Evolutionary conservation across 176 grass and related monocot species (phyloP), one percentile per base, ranked within the genome.

Genomic region (Eleusine indica): DNA sequence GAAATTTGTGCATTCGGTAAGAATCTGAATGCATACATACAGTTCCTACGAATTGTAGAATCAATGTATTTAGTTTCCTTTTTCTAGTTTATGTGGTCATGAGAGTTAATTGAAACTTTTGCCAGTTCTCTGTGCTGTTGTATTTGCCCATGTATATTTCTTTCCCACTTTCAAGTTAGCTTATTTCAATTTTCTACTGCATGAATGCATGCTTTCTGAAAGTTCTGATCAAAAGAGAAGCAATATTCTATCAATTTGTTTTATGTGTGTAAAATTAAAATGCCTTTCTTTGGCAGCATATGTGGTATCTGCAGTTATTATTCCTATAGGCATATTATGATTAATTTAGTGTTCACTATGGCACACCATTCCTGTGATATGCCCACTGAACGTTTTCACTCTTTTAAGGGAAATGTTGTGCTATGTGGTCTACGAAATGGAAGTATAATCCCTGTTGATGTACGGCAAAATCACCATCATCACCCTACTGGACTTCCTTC

Each of bases 371-470:
- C 5, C 40, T 73, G 9, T 80, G 62, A 73, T 77, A 67, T 67
- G 22, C 66, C 9, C 11, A 80, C 9, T 83, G 63, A 56, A 69
- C 69, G 77, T 72, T 88, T 67, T 74, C 29, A 56, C 54, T 22
- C 61, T 64, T 28, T 78, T 49, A 47, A 94, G 87, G 92, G 89
- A 77, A 94, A 91, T 86, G 79, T 91, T 76, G 87, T 91, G 77
- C 61, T 94, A 64, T 94, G 89, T 42, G 92, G 92, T 71, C 78
- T 75, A 57, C 83, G 92, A 43, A 94, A 94, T 74, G 89, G 92
- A 42, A 89, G 42, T 81, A 82, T 94, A 73, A 40, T 72, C 25
- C 61, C 87, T 82, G 65, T 91, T 40, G 92, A 94, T 87, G 80
- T 89, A 65, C 84, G 92, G 12, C 74, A 94, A 82, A 89, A 71